These are phyloP conservation scores for Backusella morwellensis DNA, from an alignment of 192 early-diverging fungal genomes.

Conservation along the genomic window DNA sequence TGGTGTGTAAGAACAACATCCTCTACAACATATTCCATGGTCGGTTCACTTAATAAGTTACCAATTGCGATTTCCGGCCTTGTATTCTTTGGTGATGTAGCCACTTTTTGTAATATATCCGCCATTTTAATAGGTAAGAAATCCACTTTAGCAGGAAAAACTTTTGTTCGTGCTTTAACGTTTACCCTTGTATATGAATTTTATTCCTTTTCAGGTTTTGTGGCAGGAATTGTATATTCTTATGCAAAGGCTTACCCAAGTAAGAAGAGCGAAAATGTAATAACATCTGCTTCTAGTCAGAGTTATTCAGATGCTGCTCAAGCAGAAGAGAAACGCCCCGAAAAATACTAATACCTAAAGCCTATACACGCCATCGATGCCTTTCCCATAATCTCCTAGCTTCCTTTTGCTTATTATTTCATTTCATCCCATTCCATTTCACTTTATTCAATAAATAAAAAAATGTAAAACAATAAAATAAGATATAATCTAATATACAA, in stretches of 20 bases:
- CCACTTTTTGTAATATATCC: conserved; percentile 71
- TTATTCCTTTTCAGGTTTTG: conserved; percentile 35
- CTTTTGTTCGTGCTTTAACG: neutral
- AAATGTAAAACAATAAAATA: conserved; percentile 10
- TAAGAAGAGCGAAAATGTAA: conserved; percentile 32
- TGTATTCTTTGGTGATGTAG: conserved; percentile 86
- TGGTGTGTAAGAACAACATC: conserved; percentile 83
- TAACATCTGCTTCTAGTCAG: conserved; percentile 18
- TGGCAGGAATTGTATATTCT: conserved; percentile 68
- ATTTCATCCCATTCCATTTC: neutral
- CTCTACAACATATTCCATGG: conserved; percentile 87
- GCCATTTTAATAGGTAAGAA: conserved; percentile 76
- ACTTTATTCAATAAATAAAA: neutral
- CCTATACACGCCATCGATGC: neutral
- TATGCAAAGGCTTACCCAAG: conserved; percentile 64
- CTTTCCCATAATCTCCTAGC: neutral
- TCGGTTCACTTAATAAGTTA: conserved; percentile 93
- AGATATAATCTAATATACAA: conserved; percentile 10
- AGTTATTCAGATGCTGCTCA: conserved; percentile 19
- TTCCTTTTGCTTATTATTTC: neutral
- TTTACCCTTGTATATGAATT: neutral
- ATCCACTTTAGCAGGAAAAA: neutral
- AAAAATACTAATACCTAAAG: neutral
- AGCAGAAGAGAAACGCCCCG: neutral
- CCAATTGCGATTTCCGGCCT: conserved; percentile 91